Evolutionary conservation across 164 flowering plant species (phyloP).

Genomic region (Vitis labrusca): DNA sequence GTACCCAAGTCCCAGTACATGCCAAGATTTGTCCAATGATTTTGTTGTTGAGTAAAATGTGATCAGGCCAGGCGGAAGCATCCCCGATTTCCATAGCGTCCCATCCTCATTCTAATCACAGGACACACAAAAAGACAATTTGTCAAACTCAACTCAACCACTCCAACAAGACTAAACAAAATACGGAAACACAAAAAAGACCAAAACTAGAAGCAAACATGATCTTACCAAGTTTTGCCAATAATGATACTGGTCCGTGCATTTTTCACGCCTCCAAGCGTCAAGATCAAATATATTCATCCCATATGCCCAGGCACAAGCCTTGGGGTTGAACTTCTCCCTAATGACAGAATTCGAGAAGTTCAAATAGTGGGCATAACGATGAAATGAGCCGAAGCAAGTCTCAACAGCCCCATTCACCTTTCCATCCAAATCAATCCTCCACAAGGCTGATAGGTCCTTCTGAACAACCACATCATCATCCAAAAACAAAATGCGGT

Average conservation of each 20-base stretch:
- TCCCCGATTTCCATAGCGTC: conserved; percentile 72
- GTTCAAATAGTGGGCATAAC: conserved; percentile 75
- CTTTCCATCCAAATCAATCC: conserved; percentile 82
- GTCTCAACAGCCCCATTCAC: conserved; percentile 95
- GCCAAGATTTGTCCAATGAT: conserved; percentile 91
- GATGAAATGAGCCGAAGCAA: conserved; percentile 90
- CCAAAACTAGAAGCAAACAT: not conserved
- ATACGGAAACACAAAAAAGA: not conserved
- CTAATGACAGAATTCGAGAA: conserved; percentile 75
- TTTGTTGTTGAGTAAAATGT: conserved; percentile 82
- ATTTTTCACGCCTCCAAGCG: conserved; percentile 85
- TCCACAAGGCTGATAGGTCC: conserved; percentile 87
- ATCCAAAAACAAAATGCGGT: conserved; percentile 72
- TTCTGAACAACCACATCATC: conserved; percentile 95
- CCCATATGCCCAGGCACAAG: conserved; percentile 98
- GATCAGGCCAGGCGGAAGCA: conserved; percentile 79
- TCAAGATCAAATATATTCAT: conserved; percentile 91
- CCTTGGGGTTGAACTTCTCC: conserved; percentile 77
- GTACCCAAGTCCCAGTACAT: conserved; percentile 85
- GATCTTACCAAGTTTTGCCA: conserved; percentile 82
- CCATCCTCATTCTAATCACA: conserved; percentile 63
- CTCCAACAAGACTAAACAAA: not conserved
- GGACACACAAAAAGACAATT: conserved; percentile 3
- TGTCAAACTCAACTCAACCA: not conserved
- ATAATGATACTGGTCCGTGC: conserved; percentile 77